Evolutionary conservation across 108 stramenopile species (phyloP), one percentile per base, ranked within the genome.

Genomic region (Skeletonema grethae): DNA sequence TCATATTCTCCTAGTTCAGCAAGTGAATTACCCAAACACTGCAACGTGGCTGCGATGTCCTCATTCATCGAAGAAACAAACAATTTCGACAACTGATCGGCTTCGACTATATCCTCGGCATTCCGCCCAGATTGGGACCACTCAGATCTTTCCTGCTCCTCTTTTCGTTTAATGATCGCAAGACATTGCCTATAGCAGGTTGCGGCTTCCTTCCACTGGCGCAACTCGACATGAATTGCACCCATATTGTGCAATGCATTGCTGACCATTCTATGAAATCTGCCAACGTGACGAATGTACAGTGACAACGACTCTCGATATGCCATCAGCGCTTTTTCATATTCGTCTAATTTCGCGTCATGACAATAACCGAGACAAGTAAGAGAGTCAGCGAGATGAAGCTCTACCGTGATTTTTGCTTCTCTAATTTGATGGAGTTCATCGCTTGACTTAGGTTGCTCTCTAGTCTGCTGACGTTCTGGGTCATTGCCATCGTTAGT

Each of bases 221-320:
- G 69, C 31, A 79, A 73, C 67, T 85, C 84, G 5, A 69, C 59
- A 58, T 85, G 73, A 69, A 85, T 82, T 57, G 65, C 69, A 48
- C 81, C 84, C 69, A 85, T 70, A 24, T 82, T 82, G 55, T 79
- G 77, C 13, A 85, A 62, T 46, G 77, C 61, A 35, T 85, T 82
- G 56, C 81, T 75, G 18, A 82, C 84, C 46, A 73, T 75, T 20
- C 22, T 46, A 65, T 85, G 84, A 43, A 68, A 70, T 35, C 75
- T 67, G 29, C 81, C 81, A 22, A 82, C 63, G 53, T 82, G 84
- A 20, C 73, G 55, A 31, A 82, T 70, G 61, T 85, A 85, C 39
- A 85, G 16, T 15, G 77, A 77, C 30, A 85, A 63, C 2, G 81
- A 74, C 41, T 85, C 84, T 29, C 76, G 56, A 56, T 85, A 85